Percentiles rank a stretch among this genome's conserved stretches.
These are phyloP conservation scores for Vigna nakashimae DNA, from an alignment of 306 rosid genomes.

Conservation along the genomic window DNA sequence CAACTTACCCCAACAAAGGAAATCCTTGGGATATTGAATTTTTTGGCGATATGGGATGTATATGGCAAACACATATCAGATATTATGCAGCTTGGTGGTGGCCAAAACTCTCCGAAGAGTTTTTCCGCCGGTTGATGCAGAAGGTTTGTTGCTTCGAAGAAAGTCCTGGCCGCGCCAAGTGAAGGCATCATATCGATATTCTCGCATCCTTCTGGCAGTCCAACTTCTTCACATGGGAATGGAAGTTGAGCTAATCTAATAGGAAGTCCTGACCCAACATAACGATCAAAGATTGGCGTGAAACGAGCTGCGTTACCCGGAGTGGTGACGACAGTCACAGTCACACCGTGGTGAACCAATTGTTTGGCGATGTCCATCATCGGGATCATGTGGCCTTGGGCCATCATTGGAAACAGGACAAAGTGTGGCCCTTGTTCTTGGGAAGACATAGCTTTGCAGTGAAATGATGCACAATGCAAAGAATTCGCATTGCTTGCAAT, in stretches of 20 bases:
- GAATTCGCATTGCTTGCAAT: neutral
- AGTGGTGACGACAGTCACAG: neutral
- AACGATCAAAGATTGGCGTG: constrained; percentile 47
- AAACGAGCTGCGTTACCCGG: neutral
- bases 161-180: neutral
- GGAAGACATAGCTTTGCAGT: constrained; percentile 50
- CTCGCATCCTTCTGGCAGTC: constrained; percentile 69
- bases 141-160: constrained; percentile 43
- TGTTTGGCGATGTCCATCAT: constrained; percentile 6
- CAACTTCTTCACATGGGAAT: constrained; percentile 63
- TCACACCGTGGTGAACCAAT: neutral
- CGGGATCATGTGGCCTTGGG: constrained; percentile 24
- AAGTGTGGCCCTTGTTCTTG: constrained; percentile 16
- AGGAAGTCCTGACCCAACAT: constrained; percentile 33
- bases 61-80: constrained; percentile 64
- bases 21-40: constrained; percentile 60
- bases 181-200: constrained; percentile 70
- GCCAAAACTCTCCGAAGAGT: constrained; percentile 45
- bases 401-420: constrained; percentile 13
- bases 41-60: constrained; percentile 49
- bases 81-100: constrained; percentile 60
- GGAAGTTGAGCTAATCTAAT: constrained; percentile 54
- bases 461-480: neutral
- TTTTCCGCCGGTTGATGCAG: constrained; percentile 47
- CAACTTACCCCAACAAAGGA: constrained; percentile 49